Evolutionary conservation across 345 rosid species (phyloP).

Genomic region (Eucalyptus pauciflora): DNA sequence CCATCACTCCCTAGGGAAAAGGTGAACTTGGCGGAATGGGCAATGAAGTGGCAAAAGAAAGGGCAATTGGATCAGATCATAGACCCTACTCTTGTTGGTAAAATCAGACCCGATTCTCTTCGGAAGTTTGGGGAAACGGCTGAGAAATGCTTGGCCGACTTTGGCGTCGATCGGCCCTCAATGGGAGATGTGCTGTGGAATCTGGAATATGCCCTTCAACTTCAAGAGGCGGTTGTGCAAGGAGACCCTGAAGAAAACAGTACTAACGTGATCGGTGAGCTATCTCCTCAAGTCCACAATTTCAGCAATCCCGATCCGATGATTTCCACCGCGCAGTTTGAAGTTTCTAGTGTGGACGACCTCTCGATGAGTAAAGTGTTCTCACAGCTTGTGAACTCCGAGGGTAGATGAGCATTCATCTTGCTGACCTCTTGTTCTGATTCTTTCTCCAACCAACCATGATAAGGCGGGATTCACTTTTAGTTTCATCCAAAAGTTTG

Average conservation of each 20-base stretch:
- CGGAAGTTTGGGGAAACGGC: constrained; percentile 80
- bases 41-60: constrained; percentile 81
- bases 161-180: constrained; percentile 72
- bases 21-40: constrained; percentile 96
- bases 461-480: neutral
- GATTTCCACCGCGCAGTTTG: constrained; percentile 18
- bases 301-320: constrained; percentile 28
- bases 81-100: constrained; percentile 47
- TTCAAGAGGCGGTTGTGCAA: constrained; percentile 48
- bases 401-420: constrained; percentile 36
- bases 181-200: constrained; percentile 95
- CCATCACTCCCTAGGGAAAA: constrained; percentile 78
- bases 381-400: constrained; percentile 79
- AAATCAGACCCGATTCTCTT: constrained; percentile 59
- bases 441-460: neutral
- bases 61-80: constrained; percentile 78
- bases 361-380: constrained; percentile 69
- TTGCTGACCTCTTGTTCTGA: neutral
- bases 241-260: constrained; percentile 66
- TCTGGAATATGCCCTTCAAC: constrained; percentile 79
- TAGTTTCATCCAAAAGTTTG: neutral
- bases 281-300: constrained; percentile 41
- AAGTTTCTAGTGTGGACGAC: constrained; percentile 32
- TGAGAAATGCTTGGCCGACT: constrained; percentile 84
- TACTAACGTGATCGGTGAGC: constrained; percentile 59